Evolutionary conservation across 2,329 filamentous ascomycete genomes (phyloP).

Genomic region (Colletotrichum liaoningense): DNA sequence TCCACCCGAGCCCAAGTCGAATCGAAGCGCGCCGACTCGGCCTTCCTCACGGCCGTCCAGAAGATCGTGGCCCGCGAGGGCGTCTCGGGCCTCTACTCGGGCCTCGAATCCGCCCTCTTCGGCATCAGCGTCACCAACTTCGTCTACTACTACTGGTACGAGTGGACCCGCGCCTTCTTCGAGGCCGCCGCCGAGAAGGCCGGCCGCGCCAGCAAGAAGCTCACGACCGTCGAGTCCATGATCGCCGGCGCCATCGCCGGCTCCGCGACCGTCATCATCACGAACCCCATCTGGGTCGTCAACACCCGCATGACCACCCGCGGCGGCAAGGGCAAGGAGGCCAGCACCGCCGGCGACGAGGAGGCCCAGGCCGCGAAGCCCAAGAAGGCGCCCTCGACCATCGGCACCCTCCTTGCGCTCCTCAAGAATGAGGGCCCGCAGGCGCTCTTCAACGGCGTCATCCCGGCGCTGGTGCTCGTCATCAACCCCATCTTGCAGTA

Average conservation of each 20-base stretch:
- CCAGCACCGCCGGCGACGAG: conserved; percentile 40
- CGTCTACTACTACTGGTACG: conserved; percentile 99
- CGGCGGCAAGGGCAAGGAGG: conserved; percentile 59
- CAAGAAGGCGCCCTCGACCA: conserved; percentile 74
- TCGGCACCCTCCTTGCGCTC: conserved; percentile 84
- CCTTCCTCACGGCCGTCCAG: conserved; percentile 84
- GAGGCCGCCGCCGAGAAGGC: conserved; percentile 79
- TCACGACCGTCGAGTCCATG: conserved; percentile 94
- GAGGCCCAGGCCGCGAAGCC: conserved; percentile 54
- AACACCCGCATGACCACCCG: conserved; percentile 98
- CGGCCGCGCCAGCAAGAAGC: conserved; percentile 80
- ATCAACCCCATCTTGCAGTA: conserved; percentile 99
- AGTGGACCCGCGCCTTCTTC: conserved; percentile 93
- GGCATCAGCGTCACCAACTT: conserved; percentile 99
- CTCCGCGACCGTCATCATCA: conserved; percentile 92
- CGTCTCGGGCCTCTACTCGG: conserved; percentile 88
- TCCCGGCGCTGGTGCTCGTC: conserved; percentile 92
- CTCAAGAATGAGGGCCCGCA: conserved; percentile 85
- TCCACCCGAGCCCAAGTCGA: conserved; percentile 98
- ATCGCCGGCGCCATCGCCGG: conserved; percentile 94
- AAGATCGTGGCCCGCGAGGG: conserved; percentile 94
- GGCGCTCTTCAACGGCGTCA: conserved; percentile 90
- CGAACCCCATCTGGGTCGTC: conserved; percentile 99
- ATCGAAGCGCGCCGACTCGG: conserved; percentile 89
- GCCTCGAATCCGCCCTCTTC: conserved; percentile 93